Base-by-base conservation (phyloP, 2,329 filamentous ascomycete species). In the Taxawa tesnikishii region DNA sequence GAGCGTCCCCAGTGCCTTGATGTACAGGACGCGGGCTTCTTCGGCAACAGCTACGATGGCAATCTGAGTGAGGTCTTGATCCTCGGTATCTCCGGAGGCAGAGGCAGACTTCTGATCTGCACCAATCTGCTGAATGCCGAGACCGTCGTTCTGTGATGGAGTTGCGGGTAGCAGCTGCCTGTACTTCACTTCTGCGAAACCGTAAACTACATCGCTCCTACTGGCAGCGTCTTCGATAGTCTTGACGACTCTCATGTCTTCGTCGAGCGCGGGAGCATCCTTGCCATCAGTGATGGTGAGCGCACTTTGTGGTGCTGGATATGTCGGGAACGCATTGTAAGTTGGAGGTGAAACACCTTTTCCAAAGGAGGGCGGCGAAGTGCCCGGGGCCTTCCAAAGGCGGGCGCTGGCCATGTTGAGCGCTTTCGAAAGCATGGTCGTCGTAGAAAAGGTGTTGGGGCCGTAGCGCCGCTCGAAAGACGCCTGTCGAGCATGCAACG, bases 111-210 rank as follows among this genome's bases (percentile, higher is more conserved):
- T 49, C 47, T 68, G 65, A 4, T 79, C 73, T 4, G 62, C 59
- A n/a, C 70, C 55, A 10, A 77, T 75, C 31, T 56, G 53, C 30
- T 59, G 60, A 26, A 66, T 60, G 5, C 79, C 77, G 4, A 84
- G 67, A 5, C 74, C 75, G 43, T 80, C 75, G 29, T 83, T 75
- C 43, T 70, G 72, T 0, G 82, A 88, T 1, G 88, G 90, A 1
- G 83, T 76, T 27, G 90, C 63, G 3, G 90, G 90, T 30, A 94
- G 74, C n/a, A 98, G 70, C 56, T 98, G 90, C 56, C 92, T 90
- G 59, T 92, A 94, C 58, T 98, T 98, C 50, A 98, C 88, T 59
- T 98, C 88, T 5, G 90, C 90, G 56, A 98, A 96, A 3, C 88
- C 87, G 53, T 87, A 98, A 3, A 98, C 87, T 28, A 94, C 90